phyloP scores from a whole-genome alignment of 1,284 basidiomycete species.

The Agaricales sp. region DNA sequence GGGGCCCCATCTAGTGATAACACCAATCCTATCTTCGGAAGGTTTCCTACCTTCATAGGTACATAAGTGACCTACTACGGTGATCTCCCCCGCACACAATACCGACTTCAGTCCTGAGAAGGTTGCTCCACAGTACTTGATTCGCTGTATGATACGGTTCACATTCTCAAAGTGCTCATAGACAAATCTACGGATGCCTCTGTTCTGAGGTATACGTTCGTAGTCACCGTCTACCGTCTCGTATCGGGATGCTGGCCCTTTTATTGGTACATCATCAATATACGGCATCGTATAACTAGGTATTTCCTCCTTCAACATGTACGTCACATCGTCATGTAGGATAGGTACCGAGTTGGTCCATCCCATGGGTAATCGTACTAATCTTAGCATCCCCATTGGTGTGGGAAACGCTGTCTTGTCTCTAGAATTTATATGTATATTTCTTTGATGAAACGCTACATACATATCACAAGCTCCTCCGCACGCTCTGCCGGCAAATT shows the following conservation, averaged over 20 bases:
- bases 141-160: conserved; percentile 17
- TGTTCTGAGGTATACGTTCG: conserved; percentile 18
- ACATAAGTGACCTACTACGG: conserved; percentile 19
- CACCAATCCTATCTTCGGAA: conserved; percentile 8
- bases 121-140: conserved; percentile 15
- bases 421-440: conserved; percentile 2
- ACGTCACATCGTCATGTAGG: conserved; percentile 23
- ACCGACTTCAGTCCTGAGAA: conserved; percentile 14
- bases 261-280: conserved; percentile 19
- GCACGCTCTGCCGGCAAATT: not conserved
- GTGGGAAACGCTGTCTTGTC: not conserved
- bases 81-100: conserved; percentile 12
- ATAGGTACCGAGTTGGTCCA: conserved; percentile 29
- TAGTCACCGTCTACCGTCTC: conserved; percentile 12
- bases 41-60: conserved; percentile 15
- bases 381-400: conserved; percentile 13
- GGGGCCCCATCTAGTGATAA: conserved; percentile 14
- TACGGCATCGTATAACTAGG: conserved; percentile 21
- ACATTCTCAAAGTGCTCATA: conserved; percentile 16
- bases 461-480: not conserved
- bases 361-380: conserved; percentile 23
- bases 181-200: conserved; percentile 19
- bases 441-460: not conserved
- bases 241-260: conserved; percentile 15
- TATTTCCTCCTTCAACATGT: conserved; percentile 26